Evolutionary conservation across 139 green algal genomes (phyloP).

Genomic region (Edaphochlamys debaryana): DNA sequence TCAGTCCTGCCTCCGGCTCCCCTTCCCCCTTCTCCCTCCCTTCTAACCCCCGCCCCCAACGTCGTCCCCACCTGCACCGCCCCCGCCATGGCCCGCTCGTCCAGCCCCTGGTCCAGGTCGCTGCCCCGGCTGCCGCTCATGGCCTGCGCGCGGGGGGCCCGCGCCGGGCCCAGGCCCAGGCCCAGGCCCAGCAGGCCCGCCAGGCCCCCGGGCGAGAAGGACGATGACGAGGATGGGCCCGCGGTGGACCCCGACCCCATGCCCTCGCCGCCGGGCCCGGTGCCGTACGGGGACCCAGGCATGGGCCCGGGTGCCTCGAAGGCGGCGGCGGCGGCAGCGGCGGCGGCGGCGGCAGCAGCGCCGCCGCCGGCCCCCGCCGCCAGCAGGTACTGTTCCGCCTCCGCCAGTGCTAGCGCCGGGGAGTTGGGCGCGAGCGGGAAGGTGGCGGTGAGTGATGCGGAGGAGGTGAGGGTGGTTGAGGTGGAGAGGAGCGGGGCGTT

Average conservation of each 20-base stretch:
- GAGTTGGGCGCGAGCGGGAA: background rate
- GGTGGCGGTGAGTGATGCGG: too few species aligned
- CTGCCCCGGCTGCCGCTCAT: background rate
- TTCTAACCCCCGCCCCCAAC: background rate
- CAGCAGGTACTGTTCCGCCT: constrained; percentile 27
- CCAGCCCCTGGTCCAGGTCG: background rate
- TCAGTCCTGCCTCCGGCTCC: too few species aligned
- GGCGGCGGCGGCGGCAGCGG: background rate
- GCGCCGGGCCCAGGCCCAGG: background rate
- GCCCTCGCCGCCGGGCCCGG: too few species aligned
- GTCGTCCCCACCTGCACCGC: constrained; percentile 15
- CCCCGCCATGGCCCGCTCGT: constrained; percentile 29
- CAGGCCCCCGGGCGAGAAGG: too few species aligned
- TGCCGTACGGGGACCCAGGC: background rate
- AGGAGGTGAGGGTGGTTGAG: too few species aligned
- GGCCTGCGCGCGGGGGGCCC: background rate
- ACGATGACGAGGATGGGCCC: background rate
- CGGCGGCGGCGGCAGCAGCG: constrained; percentile 1
- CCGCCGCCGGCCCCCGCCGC: constrained; percentile 16
- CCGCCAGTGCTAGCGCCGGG: too few species aligned
- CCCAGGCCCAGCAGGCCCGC: too few species aligned
- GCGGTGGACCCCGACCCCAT: background rate
- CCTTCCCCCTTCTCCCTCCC: too few species aligned
- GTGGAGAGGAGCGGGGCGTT: too few species aligned
- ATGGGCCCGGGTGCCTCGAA: background rate